Evolutionary conservation across 2,329 filamentous ascomycete genomes (phyloP).

Genomic region (Neofusicoccum sp.): DNA sequence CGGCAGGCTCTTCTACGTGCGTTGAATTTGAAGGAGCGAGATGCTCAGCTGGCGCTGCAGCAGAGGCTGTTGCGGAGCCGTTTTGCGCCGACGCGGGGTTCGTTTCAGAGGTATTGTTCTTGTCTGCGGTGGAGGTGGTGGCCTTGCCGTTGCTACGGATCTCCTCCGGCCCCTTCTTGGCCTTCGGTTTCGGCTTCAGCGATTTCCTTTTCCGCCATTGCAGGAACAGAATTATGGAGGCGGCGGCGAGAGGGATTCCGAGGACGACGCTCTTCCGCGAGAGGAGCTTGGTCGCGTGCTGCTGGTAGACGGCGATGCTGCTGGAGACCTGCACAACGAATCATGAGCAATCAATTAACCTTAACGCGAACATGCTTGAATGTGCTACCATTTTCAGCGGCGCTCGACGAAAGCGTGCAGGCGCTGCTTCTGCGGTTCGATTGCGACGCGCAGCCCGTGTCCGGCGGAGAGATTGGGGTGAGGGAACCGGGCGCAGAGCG

Average conservation of each 20-base stretch:
- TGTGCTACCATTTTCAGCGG: conserved; percentile 5
- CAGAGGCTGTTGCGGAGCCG: conserved; percentile 1
- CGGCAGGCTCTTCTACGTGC: neutral
- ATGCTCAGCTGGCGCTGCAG: neutral
- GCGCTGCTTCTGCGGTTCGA: neutral
- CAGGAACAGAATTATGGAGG: conserved; percentile 16
- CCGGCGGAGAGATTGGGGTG: neutral
- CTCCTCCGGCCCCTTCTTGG: neutral
- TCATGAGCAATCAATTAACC: neutral
- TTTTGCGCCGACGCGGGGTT: neutral
- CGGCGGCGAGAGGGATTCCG: conserved; percentile 12
- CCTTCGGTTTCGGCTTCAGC: conserved; percentile 11
- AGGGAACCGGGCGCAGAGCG: neutral
- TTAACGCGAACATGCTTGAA: neutral
- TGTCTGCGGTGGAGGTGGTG: neutral
- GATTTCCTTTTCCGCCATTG: conserved; percentile 18
- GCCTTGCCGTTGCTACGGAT: neutral
- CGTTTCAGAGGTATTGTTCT: conserved; percentile 9
- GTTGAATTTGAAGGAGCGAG: neutral
- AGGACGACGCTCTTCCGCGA: conserved; percentile 16
- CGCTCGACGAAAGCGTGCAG: neutral
- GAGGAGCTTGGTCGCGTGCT: conserved; percentile 15
- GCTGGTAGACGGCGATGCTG: conserved; percentile 13
- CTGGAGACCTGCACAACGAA: neutral
- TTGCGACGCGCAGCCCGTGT: neutral